Percentiles rank a stretch among this genome's conserved stretches.
These are phyloP conservation scores for Penicillium pulvis DNA, from an alignment of 495 filamentous ascomycete genomes.

Conservation along the genomic window DNA sequence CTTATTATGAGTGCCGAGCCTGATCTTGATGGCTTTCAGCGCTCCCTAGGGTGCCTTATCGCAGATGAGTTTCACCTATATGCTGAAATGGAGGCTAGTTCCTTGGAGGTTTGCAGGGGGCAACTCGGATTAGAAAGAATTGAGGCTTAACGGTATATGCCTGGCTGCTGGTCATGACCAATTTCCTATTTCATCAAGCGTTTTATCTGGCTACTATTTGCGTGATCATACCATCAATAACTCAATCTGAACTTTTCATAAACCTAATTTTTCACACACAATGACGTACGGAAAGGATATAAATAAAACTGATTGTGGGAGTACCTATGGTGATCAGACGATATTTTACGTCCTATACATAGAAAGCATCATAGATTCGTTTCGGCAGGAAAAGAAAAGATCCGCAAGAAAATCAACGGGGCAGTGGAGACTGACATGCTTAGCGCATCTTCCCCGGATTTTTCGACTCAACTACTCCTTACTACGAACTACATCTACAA, in stretches of 20 bases:
- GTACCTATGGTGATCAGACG: too few species aligned
- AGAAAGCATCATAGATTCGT: not conserved
- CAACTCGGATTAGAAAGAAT: constrained; percentile 23
- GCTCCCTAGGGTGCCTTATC: constrained; percentile 21
- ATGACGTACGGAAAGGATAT: not conserved
- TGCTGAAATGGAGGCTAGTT: constrained; percentile 29
- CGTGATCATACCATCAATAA: not conserved
- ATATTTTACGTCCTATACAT: not conserved
- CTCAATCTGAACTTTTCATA: not conserved
- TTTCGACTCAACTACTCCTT: not conserved
- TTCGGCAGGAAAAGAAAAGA: not conserved
- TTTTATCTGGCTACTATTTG: not conserved
- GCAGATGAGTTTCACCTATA: constrained; percentile 37
- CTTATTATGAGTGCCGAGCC: constrained; percentile 35
- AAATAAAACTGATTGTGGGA: too few species aligned
- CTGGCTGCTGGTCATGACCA: not conserved
- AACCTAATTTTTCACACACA: not conserved
- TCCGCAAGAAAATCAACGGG: not conserved
- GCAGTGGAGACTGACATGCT: not conserved
- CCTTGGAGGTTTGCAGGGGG: constrained; percentile 24
- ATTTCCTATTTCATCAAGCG: not conserved
- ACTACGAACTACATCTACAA: not conserved
- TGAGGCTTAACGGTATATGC: not conserved
- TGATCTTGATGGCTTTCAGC: constrained; percentile 37
- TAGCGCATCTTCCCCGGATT: not conserved